Percentiles rank a stretch among this genome's conserved stretches.
These are phyloP conservation scores for Saccharomyces hybrid DNA, from an alignment of 1,139 yeast species.

Conservation along the genomic window DNA sequence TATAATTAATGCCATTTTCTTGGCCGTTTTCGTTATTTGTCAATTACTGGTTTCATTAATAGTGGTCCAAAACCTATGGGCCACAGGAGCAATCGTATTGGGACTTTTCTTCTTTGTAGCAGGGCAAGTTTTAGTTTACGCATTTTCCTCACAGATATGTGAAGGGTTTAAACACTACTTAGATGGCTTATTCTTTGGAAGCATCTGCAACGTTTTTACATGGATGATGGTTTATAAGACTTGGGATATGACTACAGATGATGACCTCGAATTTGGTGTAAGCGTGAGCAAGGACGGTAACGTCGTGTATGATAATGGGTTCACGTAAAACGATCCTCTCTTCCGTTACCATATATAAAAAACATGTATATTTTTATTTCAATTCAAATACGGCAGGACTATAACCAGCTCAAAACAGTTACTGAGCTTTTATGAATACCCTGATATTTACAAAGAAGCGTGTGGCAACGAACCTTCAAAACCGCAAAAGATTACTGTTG, in stretches of 20 bases:
- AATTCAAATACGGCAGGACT: not conserved
- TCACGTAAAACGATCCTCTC: not conserved
- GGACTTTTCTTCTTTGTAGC: slow-evolving; percentile 68
- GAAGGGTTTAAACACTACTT: slow-evolving; percentile 69
- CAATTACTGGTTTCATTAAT: slow-evolving; percentile 65
- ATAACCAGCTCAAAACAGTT: not conserved
- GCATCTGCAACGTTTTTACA: slow-evolving; percentile 70
- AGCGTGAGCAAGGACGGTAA: slow-evolving; percentile 34
- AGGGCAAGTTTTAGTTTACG: slow-evolving; percentile 72
- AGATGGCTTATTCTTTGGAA: slow-evolving; percentile 83
- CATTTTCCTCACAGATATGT: slow-evolving; percentile 59
- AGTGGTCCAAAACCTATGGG: slow-evolving; percentile 75
- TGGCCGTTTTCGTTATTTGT: slow-evolving; percentile 55
- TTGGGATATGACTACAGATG: slow-evolving; percentile 96
- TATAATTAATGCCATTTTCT: slow-evolving; percentile 58
- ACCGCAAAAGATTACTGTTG: not conserved
- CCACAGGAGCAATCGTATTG: slow-evolving; percentile 67
- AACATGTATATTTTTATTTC: not conserved
- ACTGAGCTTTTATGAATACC: not conserved
- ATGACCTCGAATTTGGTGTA: slow-evolving; percentile 88
- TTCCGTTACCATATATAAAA: not conserved
- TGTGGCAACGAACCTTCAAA: not conserved
- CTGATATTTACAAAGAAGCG: not conserved
- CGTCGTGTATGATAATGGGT: slow-evolving; percentile 19
- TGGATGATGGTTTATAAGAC: slow-evolving; percentile 92